phyloP scores from a whole-genome alignment of 192 early-diverging fungal genomes.

The Rhizophagus clarus region DNA sequence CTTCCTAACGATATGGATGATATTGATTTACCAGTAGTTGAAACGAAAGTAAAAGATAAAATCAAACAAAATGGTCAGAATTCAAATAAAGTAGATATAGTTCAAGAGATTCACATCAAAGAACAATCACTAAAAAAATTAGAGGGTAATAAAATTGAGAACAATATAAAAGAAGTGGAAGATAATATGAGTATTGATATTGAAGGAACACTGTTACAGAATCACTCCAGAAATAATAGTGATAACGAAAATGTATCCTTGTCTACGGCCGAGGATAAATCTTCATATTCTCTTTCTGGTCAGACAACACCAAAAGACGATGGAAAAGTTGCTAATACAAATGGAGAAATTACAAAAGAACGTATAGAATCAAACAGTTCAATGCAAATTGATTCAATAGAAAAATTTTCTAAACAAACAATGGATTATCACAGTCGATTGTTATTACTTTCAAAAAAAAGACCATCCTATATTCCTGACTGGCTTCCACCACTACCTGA shows the following conservation, averaged over 20 bases:
- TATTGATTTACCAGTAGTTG: neutral
- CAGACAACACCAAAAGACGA: neutral
- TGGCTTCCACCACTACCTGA: constrained; percentile 17
- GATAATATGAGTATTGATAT: neutral
- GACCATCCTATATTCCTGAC: constrained; percentile 11
- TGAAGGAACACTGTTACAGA: neutral
- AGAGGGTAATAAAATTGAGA: neutral
- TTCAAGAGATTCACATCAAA: neutral
- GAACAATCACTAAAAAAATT: neutral
- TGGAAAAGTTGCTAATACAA: neutral
- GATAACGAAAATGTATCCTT: neutral
- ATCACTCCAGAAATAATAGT: neutral
- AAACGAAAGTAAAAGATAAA: neutral
- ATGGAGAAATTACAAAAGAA: neutral
- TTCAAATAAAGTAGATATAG: neutral
- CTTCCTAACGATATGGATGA: neutral
- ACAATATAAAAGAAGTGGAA: neutral
- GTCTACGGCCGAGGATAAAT: neutral
- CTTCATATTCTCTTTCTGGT: neutral
- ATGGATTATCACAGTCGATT: neutral
- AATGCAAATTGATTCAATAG: no score
- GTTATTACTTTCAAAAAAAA: neutral
- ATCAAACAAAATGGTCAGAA: neutral
- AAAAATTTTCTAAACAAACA: no score
- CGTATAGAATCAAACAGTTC: neutral